Evolutionary conservation across 225 moss, liverwort and hornwort species (phyloP).

Genomic region (Pseudoscleropodium purum): DNA sequence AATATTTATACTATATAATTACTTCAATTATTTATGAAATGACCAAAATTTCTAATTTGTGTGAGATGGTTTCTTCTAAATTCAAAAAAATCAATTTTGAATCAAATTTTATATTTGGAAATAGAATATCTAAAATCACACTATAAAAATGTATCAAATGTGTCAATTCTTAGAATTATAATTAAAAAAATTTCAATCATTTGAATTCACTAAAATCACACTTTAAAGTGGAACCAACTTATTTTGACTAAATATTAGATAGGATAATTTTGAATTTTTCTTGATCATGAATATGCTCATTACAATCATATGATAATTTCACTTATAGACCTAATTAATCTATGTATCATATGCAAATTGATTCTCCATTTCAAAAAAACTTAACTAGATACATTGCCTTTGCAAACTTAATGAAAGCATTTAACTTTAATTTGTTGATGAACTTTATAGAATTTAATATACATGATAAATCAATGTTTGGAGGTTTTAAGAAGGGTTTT

Average conservation of each 20-base stretch:
- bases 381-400: background rate
- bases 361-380: background rate
- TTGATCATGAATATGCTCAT: background rate
- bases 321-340: background rate
- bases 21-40: background rate
- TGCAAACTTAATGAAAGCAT: background rate
- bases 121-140: background rate
- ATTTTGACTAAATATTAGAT: background rate
- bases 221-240: background rate
- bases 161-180: background rate
- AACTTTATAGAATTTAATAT: background rate
- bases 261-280: too few relatives aligned
- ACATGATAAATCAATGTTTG: background rate
- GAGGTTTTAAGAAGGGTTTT: background rate
- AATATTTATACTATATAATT: background rate
- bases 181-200: background rate
- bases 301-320: background rate
- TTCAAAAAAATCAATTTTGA: background rate
- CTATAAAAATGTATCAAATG: too few relatives aligned
- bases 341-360: background rate
- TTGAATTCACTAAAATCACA: background rate
- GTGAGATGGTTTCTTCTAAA: background rate
- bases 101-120: too few relatives aligned
- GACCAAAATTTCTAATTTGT: background rate
- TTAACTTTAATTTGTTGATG: background rate